Conservation (phyloP, 1,284 basidiomycete genomes). For the Sanghuangporus baumii region DNA sequence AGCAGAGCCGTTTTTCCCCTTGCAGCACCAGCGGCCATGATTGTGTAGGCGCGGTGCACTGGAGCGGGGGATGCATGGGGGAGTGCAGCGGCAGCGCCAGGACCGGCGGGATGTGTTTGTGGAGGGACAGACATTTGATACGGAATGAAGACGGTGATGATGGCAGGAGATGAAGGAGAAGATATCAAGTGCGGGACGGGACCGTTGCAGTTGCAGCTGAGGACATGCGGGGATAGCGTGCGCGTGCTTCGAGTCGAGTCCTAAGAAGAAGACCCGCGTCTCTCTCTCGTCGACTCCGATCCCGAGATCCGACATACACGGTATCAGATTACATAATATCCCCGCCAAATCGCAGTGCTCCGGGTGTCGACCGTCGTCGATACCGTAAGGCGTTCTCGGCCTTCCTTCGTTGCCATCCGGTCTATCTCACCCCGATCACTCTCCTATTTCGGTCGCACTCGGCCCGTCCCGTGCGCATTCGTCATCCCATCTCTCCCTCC, state of each 20-base stretch:
- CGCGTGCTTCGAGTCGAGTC: background rate
- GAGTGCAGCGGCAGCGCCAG: background rate
- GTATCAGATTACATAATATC: background rate
- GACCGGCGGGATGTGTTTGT: background rate
- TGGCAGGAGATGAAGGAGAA: background rate
- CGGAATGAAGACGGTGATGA: no score
- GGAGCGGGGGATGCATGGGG: background rate
- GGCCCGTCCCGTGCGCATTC: no score
- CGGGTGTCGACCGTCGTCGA: background rate
- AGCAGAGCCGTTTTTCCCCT: conserved; percentile 24
- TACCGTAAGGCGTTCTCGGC: background rate
- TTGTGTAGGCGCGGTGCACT: conserved; percentile 7
- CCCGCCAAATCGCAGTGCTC: background rate
- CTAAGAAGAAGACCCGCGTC: no score
- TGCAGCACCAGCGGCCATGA: conserved; percentile 23
- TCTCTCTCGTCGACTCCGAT: conserved; percentile 1
- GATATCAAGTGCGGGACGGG: background rate
- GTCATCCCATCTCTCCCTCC: background rate
- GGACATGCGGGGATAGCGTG: conserved; percentile 2
- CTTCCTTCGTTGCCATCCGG: background rate
- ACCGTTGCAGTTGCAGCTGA: background rate
- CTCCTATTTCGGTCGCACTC: background rate
- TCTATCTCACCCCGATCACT: conserved; percentile 1
- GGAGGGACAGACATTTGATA: background rate
- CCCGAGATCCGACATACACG: background rate